Evolutionary conservation across 345 rosid species (phyloP).

Genomic region (rapeseed (Brassica napus)): Da-Ae NC_063452.1:22738501-22739000

Average conservation of each 20-base stretch:
- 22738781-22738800: slow-evolving; percentile 91
- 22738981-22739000: slow-evolving; percentile 30
- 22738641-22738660: slow-evolving; percentile 92
- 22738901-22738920: slow-evolving; percentile 67
- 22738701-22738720: slow-evolving; percentile 95
- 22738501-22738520: slow-evolving; percentile 40
- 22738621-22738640: slow-evolving; percentile 89
- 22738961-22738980: slow-evolving; percentile 19
- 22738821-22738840: slow-evolving; percentile 98
- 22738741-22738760: slow-evolving; percentile 99
- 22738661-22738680: slow-evolving; percentile 70
- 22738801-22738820: slow-evolving; percentile 96
- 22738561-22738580: slow-evolving; percentile 65
- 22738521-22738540: slow-evolving; percentile 53
- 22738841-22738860: slow-evolving; percentile 92
- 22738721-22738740: slow-evolving; percentile 97
- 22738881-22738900: slow-evolving; percentile 60
- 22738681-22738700: slow-evolving; percentile 89
- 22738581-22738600: slow-evolving; percentile 80
- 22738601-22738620: slow-evolving; percentile 56
- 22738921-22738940: slow-evolving; percentile 67
- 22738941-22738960: slow-evolving; percentile 48
- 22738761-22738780: slow-evolving; percentile 98
- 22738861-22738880: slow-evolving; percentile 92
- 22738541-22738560: slow-evolving; percentile 58